A percentile compares a stretch with the other conserved stretches of the same genome.
These are phyloP conservation scores for Alliaria petiolata DNA, from an alignment of 345 rosid genomes.

Conservation along the genomic window DNA sequence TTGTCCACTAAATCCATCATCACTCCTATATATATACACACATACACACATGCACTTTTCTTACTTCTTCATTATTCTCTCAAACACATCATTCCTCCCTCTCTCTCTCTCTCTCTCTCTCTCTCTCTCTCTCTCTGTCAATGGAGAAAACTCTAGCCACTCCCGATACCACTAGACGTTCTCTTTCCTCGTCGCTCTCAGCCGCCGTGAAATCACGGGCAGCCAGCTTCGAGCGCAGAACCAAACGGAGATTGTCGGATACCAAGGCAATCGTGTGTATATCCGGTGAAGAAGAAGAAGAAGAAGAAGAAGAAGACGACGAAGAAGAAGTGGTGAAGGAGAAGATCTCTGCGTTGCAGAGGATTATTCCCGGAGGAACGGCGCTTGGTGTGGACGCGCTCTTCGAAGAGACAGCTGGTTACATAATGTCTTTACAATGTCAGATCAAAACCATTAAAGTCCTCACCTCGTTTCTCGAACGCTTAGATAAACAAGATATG, in stretches of 20 bases:
- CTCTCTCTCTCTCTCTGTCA: not conserved
- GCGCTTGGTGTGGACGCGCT: constrained; percentile 51
- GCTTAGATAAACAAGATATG: constrained; percentile 45
- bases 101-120: not conserved
- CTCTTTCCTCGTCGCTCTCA: constrained; percentile 15
- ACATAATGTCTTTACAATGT: constrained; percentile 55
- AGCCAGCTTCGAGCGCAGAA: constrained; percentile 29
- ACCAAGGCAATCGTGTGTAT: constrained; percentile 7
- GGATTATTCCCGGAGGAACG: constrained; percentile 72
- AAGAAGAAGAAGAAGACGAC: constrained; percentile 35
- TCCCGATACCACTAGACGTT: not conserved
- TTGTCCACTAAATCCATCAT: constrained; percentile 6
- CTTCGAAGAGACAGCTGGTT: constrained; percentile 70
- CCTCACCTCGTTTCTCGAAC: constrained; percentile 47
- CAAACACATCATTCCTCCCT: constrained; percentile 15
- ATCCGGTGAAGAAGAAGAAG: not conserved
- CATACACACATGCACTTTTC: constrained; percentile 15
- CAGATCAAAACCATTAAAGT: constrained; percentile 61
- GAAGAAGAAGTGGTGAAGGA: constrained; percentile 39
- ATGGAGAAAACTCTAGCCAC: constrained; percentile 38
- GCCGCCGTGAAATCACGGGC: constrained; percentile 24
- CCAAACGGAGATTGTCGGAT: constrained; percentile 27
- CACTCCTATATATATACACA: constrained; percentile 7
- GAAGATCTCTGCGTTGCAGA: constrained; percentile 66
- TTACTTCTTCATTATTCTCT: constrained; percentile 28